phyloP scores from a whole-genome alignment of 192 early-diverging fungal species.

The Endogone sp. region DNA sequence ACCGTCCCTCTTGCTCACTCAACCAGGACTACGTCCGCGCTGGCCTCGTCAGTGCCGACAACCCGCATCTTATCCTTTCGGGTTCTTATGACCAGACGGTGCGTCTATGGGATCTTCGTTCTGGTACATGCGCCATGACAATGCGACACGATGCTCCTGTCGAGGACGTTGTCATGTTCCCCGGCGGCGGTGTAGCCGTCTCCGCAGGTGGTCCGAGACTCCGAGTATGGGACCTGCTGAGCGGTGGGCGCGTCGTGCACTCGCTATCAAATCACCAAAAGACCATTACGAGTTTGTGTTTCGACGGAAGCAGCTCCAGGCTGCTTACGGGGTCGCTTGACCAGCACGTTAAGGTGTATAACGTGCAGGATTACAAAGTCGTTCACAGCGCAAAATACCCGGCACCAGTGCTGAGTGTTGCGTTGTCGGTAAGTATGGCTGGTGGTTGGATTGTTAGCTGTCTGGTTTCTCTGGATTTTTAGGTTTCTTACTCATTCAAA shows the following conservation, averaged over 20 bases:
- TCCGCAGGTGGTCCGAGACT: conserved; percentile 76
- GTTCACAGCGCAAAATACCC: conserved; percentile 86
- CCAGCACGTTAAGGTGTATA: conserved; percentile 95
- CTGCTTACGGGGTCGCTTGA: conserved; percentile 90
- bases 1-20: background rate
- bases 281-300: conserved; percentile 84
- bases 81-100: conserved; percentile 98
- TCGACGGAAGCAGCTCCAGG: conserved; percentile 72
- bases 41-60: conserved; percentile 66
- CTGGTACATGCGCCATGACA: conserved; percentile 66
- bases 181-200: conserved; percentile 75
- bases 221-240: conserved; percentile 86
- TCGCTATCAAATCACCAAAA: conserved; percentile 92
- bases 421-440: conserved; percentile 80
- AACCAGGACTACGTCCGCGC: conserved; percentile 81
- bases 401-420: conserved; percentile 85
- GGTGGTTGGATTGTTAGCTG: background rate
- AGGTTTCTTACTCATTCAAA: conserved; percentile 6
- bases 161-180: conserved; percentile 81
- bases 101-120: conserved; percentile 86
- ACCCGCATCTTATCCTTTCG: conserved; percentile 76
- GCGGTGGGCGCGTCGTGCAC: conserved; percentile 72
- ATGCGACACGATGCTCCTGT: conserved; percentile 86
- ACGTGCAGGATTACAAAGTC: conserved; percentile 83
- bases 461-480: background rate